Percentiles rank a stretch among this genome's conserved stretches.
These are phyloP conservation scores for Phyllosticta capitalensis DNA, from an alignment of 2,329 filamentous ascomycete species.

Conservation along the genomic window DNA sequence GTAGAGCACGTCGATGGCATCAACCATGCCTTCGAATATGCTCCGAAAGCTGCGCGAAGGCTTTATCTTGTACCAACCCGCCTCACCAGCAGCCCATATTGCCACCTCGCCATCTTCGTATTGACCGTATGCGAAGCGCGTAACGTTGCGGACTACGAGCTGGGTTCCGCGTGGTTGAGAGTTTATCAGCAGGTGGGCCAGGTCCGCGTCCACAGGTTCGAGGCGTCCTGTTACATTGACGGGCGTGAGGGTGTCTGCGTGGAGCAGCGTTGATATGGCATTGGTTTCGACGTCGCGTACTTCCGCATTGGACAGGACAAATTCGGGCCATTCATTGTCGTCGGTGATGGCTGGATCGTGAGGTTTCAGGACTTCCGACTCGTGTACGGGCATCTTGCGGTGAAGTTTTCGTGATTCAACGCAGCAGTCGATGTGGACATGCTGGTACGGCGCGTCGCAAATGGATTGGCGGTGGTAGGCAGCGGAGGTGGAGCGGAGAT, in stretches of 20 bases:
- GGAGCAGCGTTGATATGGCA: conserved; percentile 48
- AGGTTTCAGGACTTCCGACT: conserved; percentile 32
- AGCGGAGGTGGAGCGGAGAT: neutral
- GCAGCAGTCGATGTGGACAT: conserved; percentile 6
- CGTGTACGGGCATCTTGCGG: conserved; percentile 13
- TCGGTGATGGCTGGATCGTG: conserved; percentile 30
- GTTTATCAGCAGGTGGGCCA: conserved; percentile 16
- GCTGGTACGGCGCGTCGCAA: neutral
- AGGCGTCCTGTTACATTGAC: conserved; percentile 53
- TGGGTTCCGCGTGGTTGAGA: neutral
- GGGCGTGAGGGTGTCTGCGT: conserved; percentile 51
- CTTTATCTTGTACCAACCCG: conserved; percentile 60
- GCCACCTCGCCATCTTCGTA: conserved; percentile 47
- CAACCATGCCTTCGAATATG: conserved; percentile 51
- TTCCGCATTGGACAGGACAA: conserved; percentile 51
- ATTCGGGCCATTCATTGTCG: conserved; percentile 50
- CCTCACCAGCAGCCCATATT: conserved; percentile 56
- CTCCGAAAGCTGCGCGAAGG: conserved; percentile 48
- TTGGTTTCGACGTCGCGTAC: conserved; percentile 48
- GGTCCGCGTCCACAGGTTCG: conserved; percentile 24
- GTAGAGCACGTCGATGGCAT: conserved; percentile 57
- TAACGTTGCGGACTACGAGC: conserved; percentile 48
- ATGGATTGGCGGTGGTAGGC: neutral
- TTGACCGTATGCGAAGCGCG: conserved; percentile 38
- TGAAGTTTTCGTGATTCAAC: neutral